Conservation (phyloP, 73 alveolate genomes). For the Paramecium octaurelia region DNA sequence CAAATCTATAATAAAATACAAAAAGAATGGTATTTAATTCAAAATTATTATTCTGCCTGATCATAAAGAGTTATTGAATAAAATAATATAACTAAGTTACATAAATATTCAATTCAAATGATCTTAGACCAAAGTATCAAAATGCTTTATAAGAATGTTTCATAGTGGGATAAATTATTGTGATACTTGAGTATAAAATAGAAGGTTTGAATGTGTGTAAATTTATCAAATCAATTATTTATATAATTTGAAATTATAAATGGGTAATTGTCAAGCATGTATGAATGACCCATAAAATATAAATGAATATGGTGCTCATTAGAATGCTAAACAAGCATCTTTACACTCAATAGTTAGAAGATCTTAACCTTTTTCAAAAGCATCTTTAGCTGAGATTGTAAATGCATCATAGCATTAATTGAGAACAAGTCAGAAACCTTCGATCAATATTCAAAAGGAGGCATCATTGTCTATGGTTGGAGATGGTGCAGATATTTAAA, state of each 20-base stretch:
- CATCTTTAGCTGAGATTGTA: neutral
- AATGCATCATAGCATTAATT: neutral
- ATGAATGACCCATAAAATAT: constrained; percentile 13
- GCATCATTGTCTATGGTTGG: neutral
- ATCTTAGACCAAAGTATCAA: neutral
- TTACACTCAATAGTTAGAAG: neutral
- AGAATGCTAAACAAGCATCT: neutral
- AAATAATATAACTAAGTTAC: no score
- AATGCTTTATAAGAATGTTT: neutral
- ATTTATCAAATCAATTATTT: neutral
- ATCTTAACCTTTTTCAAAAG: neutral
- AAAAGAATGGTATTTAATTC: neutral
- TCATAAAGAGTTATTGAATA: neutral
- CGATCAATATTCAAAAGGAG: neutral
- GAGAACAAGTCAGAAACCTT: constrained; percentile 12
- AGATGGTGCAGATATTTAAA: neutral
- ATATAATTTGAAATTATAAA: neutral
- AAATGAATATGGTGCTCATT: neutral
- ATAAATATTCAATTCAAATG: no score
- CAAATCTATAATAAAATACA: neutral
- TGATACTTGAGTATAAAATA: neutral
- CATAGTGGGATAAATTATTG: neutral
- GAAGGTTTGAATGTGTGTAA: neutral
- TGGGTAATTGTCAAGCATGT: constrained; percentile 50
- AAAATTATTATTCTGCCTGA: neutral